These are phyloP conservation scores for Peronospora farinosa DNA, from an alignment of 352 stramenopile genomes.

Conservation along the genomic window DNA sequence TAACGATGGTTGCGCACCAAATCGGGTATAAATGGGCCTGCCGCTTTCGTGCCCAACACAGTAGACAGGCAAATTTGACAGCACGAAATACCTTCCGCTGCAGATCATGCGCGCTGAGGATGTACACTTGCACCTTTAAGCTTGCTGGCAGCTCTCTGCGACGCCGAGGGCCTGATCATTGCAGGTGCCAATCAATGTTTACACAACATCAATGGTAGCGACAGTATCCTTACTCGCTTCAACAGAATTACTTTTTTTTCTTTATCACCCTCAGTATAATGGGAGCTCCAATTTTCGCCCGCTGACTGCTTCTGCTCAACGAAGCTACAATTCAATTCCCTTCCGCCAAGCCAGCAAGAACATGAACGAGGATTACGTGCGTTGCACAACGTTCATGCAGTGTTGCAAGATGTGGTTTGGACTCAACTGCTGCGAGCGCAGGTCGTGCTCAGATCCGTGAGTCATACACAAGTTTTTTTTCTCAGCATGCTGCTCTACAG, in stretches of 20 bases:
- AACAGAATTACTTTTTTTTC: not conserved
- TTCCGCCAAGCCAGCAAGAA: constrained; percentile 4
- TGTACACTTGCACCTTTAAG: too few species aligned
- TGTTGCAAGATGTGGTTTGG: constrained; percentile 39
- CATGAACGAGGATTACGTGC: constrained; percentile 25
- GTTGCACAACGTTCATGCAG: constrained; percentile 30
- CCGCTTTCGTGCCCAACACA: too few species aligned
- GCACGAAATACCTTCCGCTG: too few species aligned
- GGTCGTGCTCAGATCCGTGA: constrained; percentile 30
- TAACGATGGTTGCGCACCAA: too few species aligned
- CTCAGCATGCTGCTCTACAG: constrained; percentile 42
- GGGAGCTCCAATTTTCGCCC: not conserved
- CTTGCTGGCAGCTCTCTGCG: too few species aligned
- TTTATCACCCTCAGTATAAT: not conserved
- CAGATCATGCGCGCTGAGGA: too few species aligned
- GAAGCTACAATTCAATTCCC: not conserved
- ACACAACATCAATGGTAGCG: too few species aligned
- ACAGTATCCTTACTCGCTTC: too few species aligned
- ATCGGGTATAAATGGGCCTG: too few species aligned
- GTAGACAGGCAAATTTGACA: too few species aligned
- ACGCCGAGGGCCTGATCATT: too few species aligned
- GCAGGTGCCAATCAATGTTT: not conserved
- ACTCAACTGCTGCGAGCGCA: constrained; percentile 33
- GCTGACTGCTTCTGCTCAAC: constrained; percentile 2
- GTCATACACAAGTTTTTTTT: constrained; percentile 49